Conservation (phyloP, 495 filamentous ascomycete species). For the Acidiella bohemica region DNA sequence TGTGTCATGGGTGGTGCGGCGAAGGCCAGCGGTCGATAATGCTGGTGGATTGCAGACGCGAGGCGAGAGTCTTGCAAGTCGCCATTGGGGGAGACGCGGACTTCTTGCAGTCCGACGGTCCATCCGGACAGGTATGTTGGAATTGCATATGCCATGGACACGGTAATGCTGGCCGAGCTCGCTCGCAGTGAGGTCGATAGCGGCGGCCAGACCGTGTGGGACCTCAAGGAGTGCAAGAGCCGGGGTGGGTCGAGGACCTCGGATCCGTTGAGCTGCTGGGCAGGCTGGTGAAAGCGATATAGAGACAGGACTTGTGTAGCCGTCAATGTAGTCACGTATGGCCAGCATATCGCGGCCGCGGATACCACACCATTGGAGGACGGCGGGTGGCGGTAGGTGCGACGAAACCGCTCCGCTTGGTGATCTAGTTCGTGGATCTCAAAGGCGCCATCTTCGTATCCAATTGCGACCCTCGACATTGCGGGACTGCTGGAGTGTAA, state of each 20-base stretch:
- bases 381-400: slow-evolving; percentile 41
- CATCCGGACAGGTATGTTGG: slow-evolving; percentile 57
- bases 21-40: slow-evolving; percentile 27
- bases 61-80: slow-evolving; percentile 44
- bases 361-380: slow-evolving; percentile 53
- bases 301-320: slow-evolving; percentile 56
- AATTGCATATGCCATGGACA: slow-evolving; percentile 75
- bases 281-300: slow-evolving; percentile 42
- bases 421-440: slow-evolving; percentile 49
- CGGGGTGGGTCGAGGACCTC: slow-evolving; percentile 31
- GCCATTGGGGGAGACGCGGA: slow-evolving; percentile 47
- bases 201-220: slow-evolving; percentile 66
- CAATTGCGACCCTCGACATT: slow-evolving; percentile 45
- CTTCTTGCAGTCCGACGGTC: slow-evolving; percentile 81
- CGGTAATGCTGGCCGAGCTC: slow-evolving; percentile 45
- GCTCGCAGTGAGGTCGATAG: slow-evolving; percentile 63
- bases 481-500: slow-evolving; percentile 34
- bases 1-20: slow-evolving; percentile 29
- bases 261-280: neutral
- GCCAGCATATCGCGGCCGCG: slow-evolving; percentile 57
- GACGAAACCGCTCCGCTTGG: slow-evolving; percentile 30
- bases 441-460: slow-evolving; percentile 67
- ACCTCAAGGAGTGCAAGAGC: slow-evolving; percentile 67
- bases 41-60: slow-evolving; percentile 33
- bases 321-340: slow-evolving; percentile 70